Evolutionary conservation across 2,329 filamentous ascomycete genomes (phyloP), one percentile per base, ranked within the genome.

Genomic region (Fusarium sp.): DNA sequence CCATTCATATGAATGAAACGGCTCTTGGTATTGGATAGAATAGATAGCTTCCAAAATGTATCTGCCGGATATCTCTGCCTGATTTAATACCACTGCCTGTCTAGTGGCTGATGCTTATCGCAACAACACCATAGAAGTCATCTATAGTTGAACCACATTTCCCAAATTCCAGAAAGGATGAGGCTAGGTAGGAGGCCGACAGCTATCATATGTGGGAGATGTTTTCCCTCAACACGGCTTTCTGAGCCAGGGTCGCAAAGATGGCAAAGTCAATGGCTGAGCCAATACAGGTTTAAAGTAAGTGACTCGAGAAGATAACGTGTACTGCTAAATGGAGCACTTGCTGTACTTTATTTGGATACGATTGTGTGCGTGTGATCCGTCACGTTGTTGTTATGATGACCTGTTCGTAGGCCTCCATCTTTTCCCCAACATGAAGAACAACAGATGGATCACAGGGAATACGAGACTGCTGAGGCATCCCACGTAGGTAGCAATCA

Each of bases 291-390:
- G 18, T 16, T 21, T 23, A 18, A 23, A 28, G 30, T 25, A 37
- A 18, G 21, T 13, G 28, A 39, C 18, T 25, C 5, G 21, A 39
- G 31, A n/a, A 37, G 34, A 37, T 18, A 37, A n/a, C 34, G 18
- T 37, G 18, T 11, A n/a, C 10, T 37, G 34, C 34, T 37, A 37
- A 10, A 37, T 34, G 30, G 14, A 25, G 48, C 11, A 25, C 30
- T 6, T 51, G 19, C 12, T 48, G 25, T 55, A 37, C 62, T 70
- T 70, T 58, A 54, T 69, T 58, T 63, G 49, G 62, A 69, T 63
- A 70, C 62, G 66, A 67, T 60, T 39, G 39, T 42, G 43, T 37
- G n/a, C 50, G 44, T 58, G 54, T 50, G 42, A 49, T 65, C 18
- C 45, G 59, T 67, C 37, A 67, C 42, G 41, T 61, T 62, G 43